Evolutionary conservation across 148 eudicot species (phyloP).

Genomic region (Rhododendron molle): DNA sequence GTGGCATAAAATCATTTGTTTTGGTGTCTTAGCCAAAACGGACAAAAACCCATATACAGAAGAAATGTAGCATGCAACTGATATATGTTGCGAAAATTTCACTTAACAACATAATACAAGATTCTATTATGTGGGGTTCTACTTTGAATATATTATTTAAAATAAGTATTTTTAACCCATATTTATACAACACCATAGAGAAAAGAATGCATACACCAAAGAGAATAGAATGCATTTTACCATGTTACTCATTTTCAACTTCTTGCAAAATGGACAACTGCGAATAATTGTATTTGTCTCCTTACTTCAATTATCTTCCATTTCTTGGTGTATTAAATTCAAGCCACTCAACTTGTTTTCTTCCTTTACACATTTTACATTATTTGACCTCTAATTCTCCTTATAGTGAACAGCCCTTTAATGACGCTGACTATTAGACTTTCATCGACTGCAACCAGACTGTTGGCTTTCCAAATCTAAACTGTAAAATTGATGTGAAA

Average conservation of each 20-base stretch:
- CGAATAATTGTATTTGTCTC: background rate
- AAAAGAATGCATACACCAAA: background rate
- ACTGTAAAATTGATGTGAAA: background rate
- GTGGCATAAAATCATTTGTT: background rate
- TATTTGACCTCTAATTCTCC: background rate
- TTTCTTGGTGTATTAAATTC: background rate
- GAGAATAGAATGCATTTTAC: background rate
- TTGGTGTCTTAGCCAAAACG: background rate
- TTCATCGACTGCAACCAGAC: background rate
- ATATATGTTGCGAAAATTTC: background rate
- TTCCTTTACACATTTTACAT: background rate
- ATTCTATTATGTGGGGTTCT: background rate
- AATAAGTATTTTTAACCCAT: background rate
- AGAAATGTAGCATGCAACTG: slow-evolving; percentile 1
- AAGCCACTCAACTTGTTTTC: background rate
- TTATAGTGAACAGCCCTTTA: background rate
- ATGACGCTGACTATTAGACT: background rate
- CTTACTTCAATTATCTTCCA: background rate
- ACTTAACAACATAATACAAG: background rate
- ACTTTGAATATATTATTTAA: background rate
- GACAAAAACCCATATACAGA: background rate
- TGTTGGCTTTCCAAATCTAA: background rate
- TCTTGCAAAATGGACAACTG: background rate
- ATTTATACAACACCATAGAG: background rate
- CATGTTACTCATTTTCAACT: background rate